phyloP scores from a whole-genome alignment of 2,329 filamentous ascomycete species.

The Fusarium marasasianum region DNA sequence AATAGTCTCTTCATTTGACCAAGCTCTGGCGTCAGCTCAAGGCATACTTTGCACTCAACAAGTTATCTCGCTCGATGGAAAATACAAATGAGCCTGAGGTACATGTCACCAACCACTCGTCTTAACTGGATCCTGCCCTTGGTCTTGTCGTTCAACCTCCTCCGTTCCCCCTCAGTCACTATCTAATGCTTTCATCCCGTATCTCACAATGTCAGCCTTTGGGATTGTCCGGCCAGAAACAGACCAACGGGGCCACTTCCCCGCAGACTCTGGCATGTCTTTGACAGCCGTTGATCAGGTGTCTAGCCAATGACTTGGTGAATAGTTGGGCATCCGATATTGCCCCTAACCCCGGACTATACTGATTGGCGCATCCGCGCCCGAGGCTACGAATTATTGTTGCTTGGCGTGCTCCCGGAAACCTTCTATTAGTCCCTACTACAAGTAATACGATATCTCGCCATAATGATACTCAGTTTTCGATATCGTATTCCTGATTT shows the following conservation, averaged over 20 bases:
- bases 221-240: accelerated
- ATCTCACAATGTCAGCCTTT: not conserved
- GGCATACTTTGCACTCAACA: accelerated
- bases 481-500: not conserved
- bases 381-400: not conserved
- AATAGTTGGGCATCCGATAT: accelerated
- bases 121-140: not conserved
- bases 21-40: not conserved
- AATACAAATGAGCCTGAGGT: accelerated
- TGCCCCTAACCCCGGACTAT: not conserved
- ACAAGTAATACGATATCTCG: not conserved
- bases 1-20: not conserved
- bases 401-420: not conserved
- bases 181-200: not conserved
- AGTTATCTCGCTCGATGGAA: accelerated
- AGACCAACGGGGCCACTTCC: accelerated
- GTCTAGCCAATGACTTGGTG: not conserved
- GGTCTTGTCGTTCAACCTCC: not conserved
- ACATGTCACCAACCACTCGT: not conserved
- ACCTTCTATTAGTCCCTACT: not conserved
- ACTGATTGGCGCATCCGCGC: not conserved
- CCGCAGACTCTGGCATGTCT: not conserved
- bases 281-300: not conserved
- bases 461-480: not conserved
- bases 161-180: too few relatives aligned